Evolutionary conservation across 352 stramenopile genomes (phyloP).

Genomic region (Phytophthora megakarya): DNA sequence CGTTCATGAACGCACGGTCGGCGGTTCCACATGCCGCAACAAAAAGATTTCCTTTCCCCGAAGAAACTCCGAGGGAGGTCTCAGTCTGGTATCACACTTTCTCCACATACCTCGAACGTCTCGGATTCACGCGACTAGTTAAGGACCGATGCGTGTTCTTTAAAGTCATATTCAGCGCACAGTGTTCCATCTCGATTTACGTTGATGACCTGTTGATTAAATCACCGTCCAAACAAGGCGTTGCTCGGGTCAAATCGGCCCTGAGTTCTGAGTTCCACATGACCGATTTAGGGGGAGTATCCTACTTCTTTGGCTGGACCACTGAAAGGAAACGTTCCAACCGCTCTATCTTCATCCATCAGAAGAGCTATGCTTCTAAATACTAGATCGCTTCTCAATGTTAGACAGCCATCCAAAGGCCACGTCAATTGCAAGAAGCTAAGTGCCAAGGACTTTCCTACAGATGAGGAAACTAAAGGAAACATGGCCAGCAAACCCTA

Average conservation of each 20-base stretch:
- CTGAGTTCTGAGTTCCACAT: constrained; percentile 2
- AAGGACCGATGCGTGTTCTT: constrained; percentile 13
- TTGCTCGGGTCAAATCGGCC: constrained; percentile 2
- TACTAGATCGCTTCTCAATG: neutral
- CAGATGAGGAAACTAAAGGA: neutral
- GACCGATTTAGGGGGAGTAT: constrained; percentile 16
- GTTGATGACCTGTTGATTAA: constrained; percentile 13
- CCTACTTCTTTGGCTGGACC: constrained; percentile 2
- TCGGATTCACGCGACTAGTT: constrained; percentile 2
- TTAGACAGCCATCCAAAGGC: too few relatives aligned
- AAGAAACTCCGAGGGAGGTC: too few relatives aligned
- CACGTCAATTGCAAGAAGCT: neutral
- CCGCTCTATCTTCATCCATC: constrained; percentile 8
- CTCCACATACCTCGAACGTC: neutral
- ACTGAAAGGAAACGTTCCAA: neutral
- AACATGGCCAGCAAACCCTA: neutral
- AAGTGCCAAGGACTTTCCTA: neutral
- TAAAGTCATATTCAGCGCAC: constrained; percentile 9
- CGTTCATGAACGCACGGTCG: too few relatives aligned
- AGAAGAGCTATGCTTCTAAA: constrained; percentile 11
- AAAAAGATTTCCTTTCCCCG: too few relatives aligned
- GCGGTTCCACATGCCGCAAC: too few relatives aligned
- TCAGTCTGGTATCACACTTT: constrained; percentile 8
- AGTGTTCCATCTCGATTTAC: constrained; percentile 8
- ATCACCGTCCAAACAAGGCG: constrained; percentile 1